phyloP scores from a whole-genome alignment of 768 basidiomycete genomes.

The Termitomyces heimii region DNA sequence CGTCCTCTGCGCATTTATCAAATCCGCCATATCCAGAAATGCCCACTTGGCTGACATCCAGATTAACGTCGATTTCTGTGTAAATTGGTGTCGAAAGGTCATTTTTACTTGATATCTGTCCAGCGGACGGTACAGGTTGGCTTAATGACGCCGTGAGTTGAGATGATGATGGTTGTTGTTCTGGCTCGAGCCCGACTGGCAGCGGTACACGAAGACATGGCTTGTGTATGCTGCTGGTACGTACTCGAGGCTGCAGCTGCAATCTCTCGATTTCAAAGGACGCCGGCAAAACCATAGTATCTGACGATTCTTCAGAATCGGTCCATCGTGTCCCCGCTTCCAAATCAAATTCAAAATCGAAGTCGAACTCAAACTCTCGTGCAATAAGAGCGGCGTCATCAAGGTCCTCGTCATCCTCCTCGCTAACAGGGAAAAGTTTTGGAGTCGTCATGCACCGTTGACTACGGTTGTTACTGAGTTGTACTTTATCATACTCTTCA shows the following conservation, averaged over 20 bases:
- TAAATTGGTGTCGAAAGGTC: slow-evolving; percentile 12
- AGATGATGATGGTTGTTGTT: background rate
- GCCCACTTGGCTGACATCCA: slow-evolving; percentile 16
- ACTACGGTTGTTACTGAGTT: slow-evolving; percentile 5
- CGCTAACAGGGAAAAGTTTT: slow-evolving; percentile 35
- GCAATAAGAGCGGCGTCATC: slow-evolving; percentile 17
- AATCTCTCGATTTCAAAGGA: slow-evolving; percentile 22
- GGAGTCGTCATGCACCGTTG: slow-evolving; percentile 13
- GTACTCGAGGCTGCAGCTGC: slow-evolving; percentile 22
- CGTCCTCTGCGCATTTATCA: slow-evolving; percentile 22
- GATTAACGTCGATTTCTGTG: slow-evolving; percentile 16
- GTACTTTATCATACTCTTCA: slow-evolving; percentile 14
- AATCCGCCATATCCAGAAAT: slow-evolving; percentile 12
- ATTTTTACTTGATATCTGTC: background rate
- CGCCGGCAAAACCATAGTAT: slow-evolving; percentile 6
- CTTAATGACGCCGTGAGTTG: slow-evolving; percentile 14
- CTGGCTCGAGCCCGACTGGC: slow-evolving; percentile 1
- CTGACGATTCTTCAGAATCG: slow-evolving; percentile 10
- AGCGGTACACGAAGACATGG: slow-evolving; percentile 15
- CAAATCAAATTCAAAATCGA: slow-evolving; percentile 22
- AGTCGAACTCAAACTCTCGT: slow-evolving; percentile 26
- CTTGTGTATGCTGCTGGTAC: slow-evolving; percentile 30
- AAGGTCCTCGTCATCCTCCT: slow-evolving; percentile 23
- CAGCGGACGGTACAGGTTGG: slow-evolving; percentile 11
- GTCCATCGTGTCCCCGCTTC: slow-evolving; percentile 19